phyloP scores from a whole-genome alignment of 1,284 basidiomycete species.

The Boletellus deceptivus region DNA sequence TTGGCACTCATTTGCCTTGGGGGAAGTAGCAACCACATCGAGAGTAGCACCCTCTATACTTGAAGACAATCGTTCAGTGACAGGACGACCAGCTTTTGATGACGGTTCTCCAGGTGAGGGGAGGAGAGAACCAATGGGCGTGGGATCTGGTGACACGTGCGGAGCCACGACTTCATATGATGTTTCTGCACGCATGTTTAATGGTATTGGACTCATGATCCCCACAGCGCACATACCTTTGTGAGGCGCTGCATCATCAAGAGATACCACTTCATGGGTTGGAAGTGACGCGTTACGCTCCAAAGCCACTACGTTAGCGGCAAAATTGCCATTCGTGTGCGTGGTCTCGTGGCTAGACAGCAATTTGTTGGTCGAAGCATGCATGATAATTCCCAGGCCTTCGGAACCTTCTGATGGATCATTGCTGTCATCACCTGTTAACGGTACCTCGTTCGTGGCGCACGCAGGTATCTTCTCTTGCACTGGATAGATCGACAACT shows the following conservation, averaged over 20 bases:
- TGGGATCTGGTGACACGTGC: constrained; percentile 13
- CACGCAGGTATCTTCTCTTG: constrained; percentile 17
- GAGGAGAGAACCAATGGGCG: constrained; percentile 2
- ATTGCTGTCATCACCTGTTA: constrained; percentile 7
- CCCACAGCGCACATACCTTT: constrained; percentile 17
- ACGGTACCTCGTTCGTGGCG: constrained; percentile 14
- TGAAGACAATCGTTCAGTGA: constrained; percentile 4
- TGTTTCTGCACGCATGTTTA: constrained; percentile 20
- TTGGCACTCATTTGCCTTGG: constrained; percentile 6
- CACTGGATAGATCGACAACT: constrained; percentile 23
- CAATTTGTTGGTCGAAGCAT: constrained; percentile 14
- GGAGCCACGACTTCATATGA: constrained; percentile 8
- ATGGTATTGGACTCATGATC: background rate
- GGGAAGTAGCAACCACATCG: constrained; percentile 8
- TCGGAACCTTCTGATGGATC: constrained; percentile 20
- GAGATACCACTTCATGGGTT: constrained; percentile 8
- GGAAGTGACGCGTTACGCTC: constrained; percentile 6
- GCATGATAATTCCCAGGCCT: constrained; percentile 18
- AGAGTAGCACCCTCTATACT: constrained; percentile 11
- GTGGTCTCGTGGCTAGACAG: constrained; percentile 22
- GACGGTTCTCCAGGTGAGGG: constrained; percentile 6
- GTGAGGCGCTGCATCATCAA: constrained; percentile 3
- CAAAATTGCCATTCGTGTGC: constrained; percentile 17
- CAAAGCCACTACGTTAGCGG: constrained; percentile 3
- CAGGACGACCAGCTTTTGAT: constrained; percentile 5